Conservation (phyloP, 2,329 filamentous ascomycete species). For the Trichoderma cornu-damae region DNA sequence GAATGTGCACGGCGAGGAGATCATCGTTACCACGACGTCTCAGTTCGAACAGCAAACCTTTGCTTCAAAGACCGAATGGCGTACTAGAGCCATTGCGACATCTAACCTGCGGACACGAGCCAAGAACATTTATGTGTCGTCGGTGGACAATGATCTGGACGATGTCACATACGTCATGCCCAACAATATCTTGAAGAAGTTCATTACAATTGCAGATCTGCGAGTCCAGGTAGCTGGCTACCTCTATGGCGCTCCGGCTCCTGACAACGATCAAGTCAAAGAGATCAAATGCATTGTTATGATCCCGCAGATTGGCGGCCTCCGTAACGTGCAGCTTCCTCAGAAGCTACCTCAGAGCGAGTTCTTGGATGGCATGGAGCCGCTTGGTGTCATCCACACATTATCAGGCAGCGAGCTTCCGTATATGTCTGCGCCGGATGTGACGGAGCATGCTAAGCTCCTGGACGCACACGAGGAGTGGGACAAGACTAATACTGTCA, state of each 20-base stretch:
- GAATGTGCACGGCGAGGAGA: conserved; percentile 94
- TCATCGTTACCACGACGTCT: conserved; percentile 96
- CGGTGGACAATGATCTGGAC: conserved; percentile 85
- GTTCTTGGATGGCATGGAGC: conserved; percentile 79
- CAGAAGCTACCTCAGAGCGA: conserved; percentile 89
- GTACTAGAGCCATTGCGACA: conserved; percentile 91
- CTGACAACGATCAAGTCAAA: conserved; percentile 94
- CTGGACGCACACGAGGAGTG: conserved; percentile 67
- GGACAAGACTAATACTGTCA: conserved; percentile 82
- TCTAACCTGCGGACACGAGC: conserved; percentile 89
- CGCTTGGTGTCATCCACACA: conserved; percentile 91
- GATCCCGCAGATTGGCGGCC: conserved; percentile 92
- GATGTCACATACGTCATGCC: conserved; percentile 97
- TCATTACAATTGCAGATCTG: conserved; percentile 95
- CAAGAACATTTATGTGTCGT: conserved; percentile 98
- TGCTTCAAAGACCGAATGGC: conserved; percentile 98
- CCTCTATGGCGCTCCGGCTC: conserved; percentile 85
- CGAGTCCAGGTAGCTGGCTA: conserved; percentile 96
- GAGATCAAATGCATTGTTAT: conserved; percentile 96
- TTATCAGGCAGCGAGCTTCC: conserved; percentile 89
- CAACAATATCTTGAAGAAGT: conserved; percentile 96
- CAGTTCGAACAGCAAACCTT: conserved; percentile 98
- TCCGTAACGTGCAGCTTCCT: conserved; percentile 85
- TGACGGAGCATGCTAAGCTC: conserved; percentile 86
- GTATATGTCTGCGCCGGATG: conserved; percentile 93